Evolutionary conservation across 345 rosid species (phyloP), one percentile per base, ranked within the genome.

Genomic region (Eutrema yunnanense): DNA sequence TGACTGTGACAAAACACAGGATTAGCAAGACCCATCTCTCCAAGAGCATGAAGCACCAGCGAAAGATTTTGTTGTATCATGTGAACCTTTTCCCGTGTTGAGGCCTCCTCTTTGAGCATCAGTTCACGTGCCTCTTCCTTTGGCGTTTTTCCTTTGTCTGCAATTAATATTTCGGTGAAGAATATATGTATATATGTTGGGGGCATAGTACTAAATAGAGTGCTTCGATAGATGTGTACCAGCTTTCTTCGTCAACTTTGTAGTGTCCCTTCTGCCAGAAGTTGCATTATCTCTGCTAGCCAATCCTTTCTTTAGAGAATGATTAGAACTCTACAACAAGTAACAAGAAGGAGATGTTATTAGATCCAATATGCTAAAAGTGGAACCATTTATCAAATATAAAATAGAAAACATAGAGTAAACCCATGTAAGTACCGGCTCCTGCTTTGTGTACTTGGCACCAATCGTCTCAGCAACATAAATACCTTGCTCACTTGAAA

Each of bases 1-100:
- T 90, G 96, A 76, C 99, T 87, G 85, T 95, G 99, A 22, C 96
- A 92, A 81, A 89, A 95, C 60, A 95, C 82, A 49, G 96, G 96
- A 82, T 92, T 95, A 49, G 96, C 88, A 59, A 86, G 70, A 46
- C 96, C 82, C 90, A 95, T 88, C 77, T 90, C 96, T 67, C 99
- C 99, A 64, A 92, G 88, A 51, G 92, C 88, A 63, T 79, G 78
- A 42, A 95, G 96, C 85, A 87, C 82, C 81, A 85, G 66, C 41
- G 96, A 86, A 53, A 95, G 82, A 75, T 81, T 88, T 48, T 70
- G 81, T 60, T 95, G 91, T 79, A 92, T 83, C 59, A 44, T 76
- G 47, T 32, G 67, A 72, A 95, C 96, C 53, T 81, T 85, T 81
- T 84, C 86, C 42, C 99, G 96, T 69, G 80, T 74, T 9, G 84